phyloP scores from a whole-genome alignment of 1,284 basidiomycete genomes.

The Takashimella tepidaria region DNA sequence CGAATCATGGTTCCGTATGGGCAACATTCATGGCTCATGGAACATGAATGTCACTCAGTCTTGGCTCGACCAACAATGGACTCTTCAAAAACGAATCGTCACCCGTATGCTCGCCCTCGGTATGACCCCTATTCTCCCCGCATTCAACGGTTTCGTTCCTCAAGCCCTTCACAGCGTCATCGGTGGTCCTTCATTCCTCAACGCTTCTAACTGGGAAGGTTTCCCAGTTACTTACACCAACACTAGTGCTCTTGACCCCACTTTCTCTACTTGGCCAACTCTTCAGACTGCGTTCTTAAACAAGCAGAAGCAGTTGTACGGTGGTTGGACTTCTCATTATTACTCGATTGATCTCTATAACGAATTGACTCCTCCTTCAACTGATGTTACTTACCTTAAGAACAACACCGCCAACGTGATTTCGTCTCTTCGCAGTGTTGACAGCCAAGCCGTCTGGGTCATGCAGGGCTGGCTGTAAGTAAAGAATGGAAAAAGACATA shows the following conservation, averaged over 20 bases:
- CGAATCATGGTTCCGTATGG: slow-evolving; percentile 51
- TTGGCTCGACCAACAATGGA: slow-evolving; percentile 50
- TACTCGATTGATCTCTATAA: slow-evolving; percentile 54
- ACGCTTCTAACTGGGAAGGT: slow-evolving; percentile 4
- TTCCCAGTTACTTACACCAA: slow-evolving; percentile 34
- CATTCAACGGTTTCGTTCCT: slow-evolving; percentile 52
- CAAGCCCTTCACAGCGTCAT: slow-evolving; percentile 38
- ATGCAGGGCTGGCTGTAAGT: slow-evolving; percentile 53
- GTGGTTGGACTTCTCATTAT: slow-evolving; percentile 47
- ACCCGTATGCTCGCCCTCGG: slow-evolving; percentile 51
- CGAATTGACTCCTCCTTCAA: slow-evolving; percentile 49
- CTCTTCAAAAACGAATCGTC: slow-evolving; percentile 48
- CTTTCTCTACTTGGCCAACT: slow-evolving; percentile 46
- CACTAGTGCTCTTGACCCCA: slow-evolving; percentile 50
- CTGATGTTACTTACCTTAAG: slow-evolving; percentile 46
- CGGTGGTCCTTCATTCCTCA: slow-evolving; percentile 48
- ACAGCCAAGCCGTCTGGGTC: slow-evolving; percentile 50
- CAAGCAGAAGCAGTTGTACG: slow-evolving; percentile 50
- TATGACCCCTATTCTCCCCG: slow-evolving; percentile 51
- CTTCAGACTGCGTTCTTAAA: slow-evolving; percentile 50
- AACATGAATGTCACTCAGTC: slow-evolving; percentile 42
- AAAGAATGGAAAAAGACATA: slow-evolving; percentile 45
- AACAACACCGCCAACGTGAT: slow-evolving; percentile 46
- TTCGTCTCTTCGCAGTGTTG: slow-evolving; percentile 46
- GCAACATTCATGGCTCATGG: slow-evolving; percentile 51